phyloP scores from a whole-genome alignment of 768 basidiomycete species.

The Phylloporus sp. region DNA sequence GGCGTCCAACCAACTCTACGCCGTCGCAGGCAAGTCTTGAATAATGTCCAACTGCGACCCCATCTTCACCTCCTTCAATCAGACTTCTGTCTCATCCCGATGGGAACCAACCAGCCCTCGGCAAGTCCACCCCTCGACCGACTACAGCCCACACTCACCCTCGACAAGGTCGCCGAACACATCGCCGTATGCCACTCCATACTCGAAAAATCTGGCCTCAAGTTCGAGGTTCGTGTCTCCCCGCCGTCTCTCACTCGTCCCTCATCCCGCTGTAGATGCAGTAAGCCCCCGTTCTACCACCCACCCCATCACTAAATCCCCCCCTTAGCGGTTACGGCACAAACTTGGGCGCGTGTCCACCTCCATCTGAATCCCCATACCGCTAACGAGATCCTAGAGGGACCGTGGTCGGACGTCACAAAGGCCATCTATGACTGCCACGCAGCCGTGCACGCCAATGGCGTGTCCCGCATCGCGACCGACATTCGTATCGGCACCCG shows the following conservation, averaged over 20 bases:
- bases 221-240: conserved; percentile 60
- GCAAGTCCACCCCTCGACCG: conserved; percentile 35
- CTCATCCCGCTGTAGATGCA: conserved; percentile 30
- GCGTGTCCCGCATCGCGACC: conserved; percentile 74
- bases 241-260: background rate
- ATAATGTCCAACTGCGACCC: no score
- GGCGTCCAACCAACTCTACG: conserved; percentile 54
- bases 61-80: no score
- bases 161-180: conserved; percentile 77
- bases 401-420: conserved; percentile 80
- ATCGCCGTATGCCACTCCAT: conserved; percentile 80
- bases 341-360: conserved; percentile 56
- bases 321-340: conserved; percentile 79
- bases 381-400: conserved; percentile 42
- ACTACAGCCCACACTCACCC: background rate
- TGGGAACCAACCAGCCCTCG: conserved; percentile 71
- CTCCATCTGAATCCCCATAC: background rate
- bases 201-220: conserved; percentile 77
- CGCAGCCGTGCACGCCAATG: conserved; percentile 73
- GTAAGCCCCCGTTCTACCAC: conserved; percentile 22
- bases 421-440: conserved; percentile 91
- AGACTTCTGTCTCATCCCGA: conserved; percentile 90
- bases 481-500: conserved; percentile 96
- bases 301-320: conserved; percentile 32
- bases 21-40: conserved; percentile 74